Evolutionary conservation across 2,329 filamentous ascomycete genomes (phyloP).

Genomic region (Dactylellina leptospora): DNA sequence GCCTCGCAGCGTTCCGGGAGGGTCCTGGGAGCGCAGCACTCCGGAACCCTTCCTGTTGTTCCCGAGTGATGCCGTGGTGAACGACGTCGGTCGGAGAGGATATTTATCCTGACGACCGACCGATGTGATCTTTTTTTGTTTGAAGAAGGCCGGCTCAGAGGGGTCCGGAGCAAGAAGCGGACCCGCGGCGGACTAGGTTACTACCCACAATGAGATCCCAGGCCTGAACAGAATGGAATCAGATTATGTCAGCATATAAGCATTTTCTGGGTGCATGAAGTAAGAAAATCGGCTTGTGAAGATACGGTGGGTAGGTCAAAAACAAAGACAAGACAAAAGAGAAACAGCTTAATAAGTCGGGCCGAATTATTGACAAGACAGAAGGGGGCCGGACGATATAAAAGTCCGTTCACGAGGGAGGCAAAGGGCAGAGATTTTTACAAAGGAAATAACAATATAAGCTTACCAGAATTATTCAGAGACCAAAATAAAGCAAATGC

Average conservation of each 20-base stretch:
- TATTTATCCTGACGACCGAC: slow-evolving; percentile 24
- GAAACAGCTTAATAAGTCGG: slow-evolving; percentile 43
- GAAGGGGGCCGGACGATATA: slow-evolving; percentile 26
- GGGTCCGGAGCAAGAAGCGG: slow-evolving; percentile 15
- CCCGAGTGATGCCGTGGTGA: slow-evolving; percentile 52
- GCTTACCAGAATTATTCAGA: slow-evolving; percentile 14
- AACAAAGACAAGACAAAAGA: slow-evolving; percentile 7
- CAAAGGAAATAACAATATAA: slow-evolving; percentile 22
- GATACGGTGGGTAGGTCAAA: not conserved
- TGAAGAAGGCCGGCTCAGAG: slow-evolving; percentile 5
- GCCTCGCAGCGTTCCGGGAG: slow-evolving; percentile 48
- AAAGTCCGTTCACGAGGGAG: slow-evolving; percentile 29
- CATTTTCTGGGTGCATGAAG: slow-evolving; percentile 4
- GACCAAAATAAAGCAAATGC: slow-evolving; percentile 14
- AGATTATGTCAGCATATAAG: slow-evolving; percentile 53
- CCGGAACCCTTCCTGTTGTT: slow-evolving; percentile 47
- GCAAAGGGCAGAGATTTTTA: slow-evolving; percentile 30
- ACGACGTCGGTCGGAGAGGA: slow-evolving; percentile 39
- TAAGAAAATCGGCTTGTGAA: slow-evolving; percentile 21
- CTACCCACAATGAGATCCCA: slow-evolving; percentile 20
- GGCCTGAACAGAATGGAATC: slow-evolving; percentile 27
- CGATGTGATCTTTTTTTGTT: slow-evolving; percentile 12
- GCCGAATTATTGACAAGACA: slow-evolving; percentile 11
- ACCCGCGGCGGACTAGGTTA: slow-evolving; percentile 20
- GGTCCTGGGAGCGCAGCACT: slow-evolving; percentile 43